phyloP scores from a whole-genome alignment of 306 rosid genomes.

The Fagus crenata region DNA sequence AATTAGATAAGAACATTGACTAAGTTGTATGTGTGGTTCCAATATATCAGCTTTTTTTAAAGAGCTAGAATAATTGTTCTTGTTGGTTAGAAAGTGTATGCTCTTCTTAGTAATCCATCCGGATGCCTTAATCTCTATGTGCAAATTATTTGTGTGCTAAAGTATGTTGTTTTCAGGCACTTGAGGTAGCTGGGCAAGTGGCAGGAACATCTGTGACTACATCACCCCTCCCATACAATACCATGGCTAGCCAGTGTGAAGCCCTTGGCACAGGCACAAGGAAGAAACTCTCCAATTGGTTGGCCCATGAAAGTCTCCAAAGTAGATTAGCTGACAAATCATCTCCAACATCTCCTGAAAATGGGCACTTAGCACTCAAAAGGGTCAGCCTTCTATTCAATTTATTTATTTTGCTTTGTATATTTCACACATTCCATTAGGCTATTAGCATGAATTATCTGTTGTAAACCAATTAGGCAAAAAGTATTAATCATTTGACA shows the following conservation, averaged over 20 bases:
- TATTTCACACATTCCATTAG: neutral
- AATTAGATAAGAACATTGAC: neutral
- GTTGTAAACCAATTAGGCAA: neutral
- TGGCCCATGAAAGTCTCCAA: slow-evolving; percentile 66
- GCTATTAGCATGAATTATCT: neutral
- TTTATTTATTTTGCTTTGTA: neutral
- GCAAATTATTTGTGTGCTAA: neutral
- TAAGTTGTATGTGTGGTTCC: neutral
- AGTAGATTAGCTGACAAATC: slow-evolving; percentile 41
- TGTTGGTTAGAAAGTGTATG: neutral
- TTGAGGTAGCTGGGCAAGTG: slow-evolving; percentile 95
- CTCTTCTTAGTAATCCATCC: neutral
- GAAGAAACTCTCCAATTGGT: slow-evolving; percentile 87
- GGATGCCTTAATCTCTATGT: neutral
- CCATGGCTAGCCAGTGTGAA: slow-evolving; percentile 97
- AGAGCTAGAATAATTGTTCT: neutral
- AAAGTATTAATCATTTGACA: neutral
- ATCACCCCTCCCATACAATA: slow-evolving; percentile 83
- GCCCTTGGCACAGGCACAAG: slow-evolving; percentile 86
- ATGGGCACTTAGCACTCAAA: slow-evolving; percentile 41
- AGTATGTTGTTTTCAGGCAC: slow-evolving; percentile 54
- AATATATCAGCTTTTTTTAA: neutral
- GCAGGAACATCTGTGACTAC: slow-evolving; percentile 77
- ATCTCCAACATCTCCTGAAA: slow-evolving; percentile 33
- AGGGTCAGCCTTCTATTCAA: slow-evolving; percentile 40